phyloP scores from a whole-genome alignment of 345 rosid genomes.

The Eucalyptus sp. region DNA sequence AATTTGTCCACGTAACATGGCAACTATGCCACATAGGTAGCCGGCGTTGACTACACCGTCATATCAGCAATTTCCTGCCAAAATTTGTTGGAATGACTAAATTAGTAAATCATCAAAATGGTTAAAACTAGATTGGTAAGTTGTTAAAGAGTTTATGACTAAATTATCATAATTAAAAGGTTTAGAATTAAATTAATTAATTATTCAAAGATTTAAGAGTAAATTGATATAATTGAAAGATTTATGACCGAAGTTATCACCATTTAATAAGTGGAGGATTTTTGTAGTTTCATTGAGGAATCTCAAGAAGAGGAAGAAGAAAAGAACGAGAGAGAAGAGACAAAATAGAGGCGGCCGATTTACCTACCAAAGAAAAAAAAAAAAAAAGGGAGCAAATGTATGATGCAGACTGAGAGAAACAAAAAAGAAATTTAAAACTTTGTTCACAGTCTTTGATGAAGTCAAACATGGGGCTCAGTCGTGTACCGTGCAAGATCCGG shows the following conservation, averaged over 20 bases:
- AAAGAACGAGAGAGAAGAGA: neutral
- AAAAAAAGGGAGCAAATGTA: too few relatives aligned
- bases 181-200: too few relatives aligned
- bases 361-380: neutral
- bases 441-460: neutral
- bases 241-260: fast-evolving
- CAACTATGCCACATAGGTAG: fast-evolving
- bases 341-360: neutral
- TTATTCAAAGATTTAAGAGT: too few relatives aligned
- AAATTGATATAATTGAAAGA: fast-evolving
- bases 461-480: neutral
- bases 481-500: neutral
- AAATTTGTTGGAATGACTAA: fast-evolving
- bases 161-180: fast-evolving
- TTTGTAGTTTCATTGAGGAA: neutral
- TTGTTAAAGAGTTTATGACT: too few relatives aligned
- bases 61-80: fast-evolving
- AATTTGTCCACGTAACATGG: fast-evolving
- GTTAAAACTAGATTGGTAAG: too few relatives aligned
- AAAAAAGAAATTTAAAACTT: neutral
- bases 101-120: too few relatives aligned
- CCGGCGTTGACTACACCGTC: fast-evolving
- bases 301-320: neutral
- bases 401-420: neutral
- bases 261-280: fast-evolving